phyloP scores from a whole-genome alignment of 1,284 basidiomycete genomes.

The Rhodotorula sp. region DNA sequence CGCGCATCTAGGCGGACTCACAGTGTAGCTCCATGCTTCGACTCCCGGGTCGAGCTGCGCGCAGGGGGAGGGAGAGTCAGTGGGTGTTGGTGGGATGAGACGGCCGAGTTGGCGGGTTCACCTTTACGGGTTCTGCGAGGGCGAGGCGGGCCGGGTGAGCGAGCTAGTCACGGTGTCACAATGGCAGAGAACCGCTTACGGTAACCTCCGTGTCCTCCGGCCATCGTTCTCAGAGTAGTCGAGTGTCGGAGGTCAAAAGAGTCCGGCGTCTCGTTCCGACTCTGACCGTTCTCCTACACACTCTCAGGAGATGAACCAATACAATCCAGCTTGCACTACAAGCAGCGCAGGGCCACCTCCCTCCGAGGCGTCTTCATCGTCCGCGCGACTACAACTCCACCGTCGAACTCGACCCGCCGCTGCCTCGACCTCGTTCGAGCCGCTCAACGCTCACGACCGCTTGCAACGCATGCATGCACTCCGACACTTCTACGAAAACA shows the following conservation, averaged over 20 bases:
- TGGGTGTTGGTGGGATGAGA: background rate
- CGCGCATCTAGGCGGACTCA: background rate
- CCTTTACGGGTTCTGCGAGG: constrained; percentile 37
- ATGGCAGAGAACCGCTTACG: constrained; percentile 10
- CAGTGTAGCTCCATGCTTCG: constrained; percentile 39
- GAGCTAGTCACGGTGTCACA: no score
- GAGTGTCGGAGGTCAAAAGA: no score
- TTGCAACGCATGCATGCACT: constrained; percentile 22
- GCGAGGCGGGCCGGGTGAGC: background rate
- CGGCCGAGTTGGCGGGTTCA: background rate
- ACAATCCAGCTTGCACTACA: no score
- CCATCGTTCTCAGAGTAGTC: constrained; percentile 17
- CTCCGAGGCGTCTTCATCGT: background rate
- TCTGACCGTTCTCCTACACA: no score
- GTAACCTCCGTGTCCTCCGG: constrained; percentile 37
- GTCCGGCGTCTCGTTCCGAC: no score
- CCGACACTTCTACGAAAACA: constrained; percentile 4
- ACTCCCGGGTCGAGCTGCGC: constrained; percentile 36
- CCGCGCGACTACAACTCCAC: background rate
- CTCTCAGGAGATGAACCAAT: no score
- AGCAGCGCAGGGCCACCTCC: background rate
- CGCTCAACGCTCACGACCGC: constrained; percentile 32
- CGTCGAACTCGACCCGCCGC: background rate
- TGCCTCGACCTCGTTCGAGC: constrained; percentile 18
- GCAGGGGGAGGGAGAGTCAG: background rate